These are phyloP conservation scores for Plasmodium gallinaceum DNA, from an alignment of 169 alveolate genomes.

Conservation along the genomic window DNA sequence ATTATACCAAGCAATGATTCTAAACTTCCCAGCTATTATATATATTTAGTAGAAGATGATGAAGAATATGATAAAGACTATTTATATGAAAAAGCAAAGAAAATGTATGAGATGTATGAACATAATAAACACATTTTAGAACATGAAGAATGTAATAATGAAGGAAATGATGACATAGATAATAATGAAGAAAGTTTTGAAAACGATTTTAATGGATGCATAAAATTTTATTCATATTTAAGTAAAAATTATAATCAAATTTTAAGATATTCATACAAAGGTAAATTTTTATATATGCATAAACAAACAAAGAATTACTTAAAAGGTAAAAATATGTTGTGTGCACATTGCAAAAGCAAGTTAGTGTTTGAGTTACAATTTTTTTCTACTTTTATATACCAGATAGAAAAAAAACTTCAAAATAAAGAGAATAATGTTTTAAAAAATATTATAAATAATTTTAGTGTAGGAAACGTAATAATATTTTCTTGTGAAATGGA, in stretches of 20 bases:
- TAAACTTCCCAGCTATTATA: constrained; percentile 36
- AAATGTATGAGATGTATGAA: constrained; percentile 67
- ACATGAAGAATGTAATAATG: constrained; percentile 11
- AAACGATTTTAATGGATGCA: constrained; percentile 76
- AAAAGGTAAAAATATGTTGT: constrained; percentile 14
- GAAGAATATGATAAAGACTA: constrained; percentile 68
- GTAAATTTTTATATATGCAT: constrained; percentile 59
- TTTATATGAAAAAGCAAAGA: constrained; percentile 67
- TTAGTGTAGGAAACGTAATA: constrained; percentile 67
- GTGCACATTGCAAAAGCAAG: constrained; percentile 52
- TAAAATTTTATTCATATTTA: constrained; percentile 61
- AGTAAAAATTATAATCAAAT: constrained; percentile 75
- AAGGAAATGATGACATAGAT: constrained; percentile 15
- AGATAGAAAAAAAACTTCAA: constrained; percentile 43
- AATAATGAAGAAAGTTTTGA: constrained; percentile 47
- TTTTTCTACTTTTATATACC: constrained; percentile 66
- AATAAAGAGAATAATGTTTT: constrained; percentile 6
- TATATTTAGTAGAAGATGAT: constrained; percentile 64
- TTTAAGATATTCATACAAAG: constrained; percentile 72
- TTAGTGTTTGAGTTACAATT: constrained; percentile 63
- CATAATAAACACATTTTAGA: constrained; percentile 27
- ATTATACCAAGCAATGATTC: neutral
- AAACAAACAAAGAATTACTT: constrained; percentile 38
- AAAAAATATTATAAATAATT: constrained; percentile 43
- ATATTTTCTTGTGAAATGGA: constrained; percentile 72